Percentiles rank a stretch among this genome's conserved stretches.
Conservation (phyloP, 2,329 filamentous ascomycete genomes). For the Sporothrix luriei region DNA sequence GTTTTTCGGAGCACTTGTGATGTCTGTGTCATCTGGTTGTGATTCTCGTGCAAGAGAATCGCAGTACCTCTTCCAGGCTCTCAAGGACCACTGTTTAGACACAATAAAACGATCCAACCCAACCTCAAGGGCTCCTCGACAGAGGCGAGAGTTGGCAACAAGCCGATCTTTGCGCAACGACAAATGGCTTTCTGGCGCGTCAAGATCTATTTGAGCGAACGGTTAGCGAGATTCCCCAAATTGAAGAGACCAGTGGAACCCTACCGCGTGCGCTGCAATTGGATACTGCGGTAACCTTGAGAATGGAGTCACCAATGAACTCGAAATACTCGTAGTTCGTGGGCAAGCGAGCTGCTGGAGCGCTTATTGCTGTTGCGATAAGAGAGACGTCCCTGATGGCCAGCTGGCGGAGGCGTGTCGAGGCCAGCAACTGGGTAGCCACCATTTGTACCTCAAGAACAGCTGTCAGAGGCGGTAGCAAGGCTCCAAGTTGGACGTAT, state of each 20-base stretch:
- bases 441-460: constrained; percentile 67
- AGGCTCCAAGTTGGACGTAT: constrained; percentile 56
- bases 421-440: constrained; percentile 59
- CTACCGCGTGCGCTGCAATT: constrained; percentile 61
- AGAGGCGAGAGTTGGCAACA: constrained; percentile 75
- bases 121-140: constrained; percentile 61
- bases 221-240: neutral
- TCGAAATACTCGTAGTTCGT: constrained; percentile 82
- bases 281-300: constrained; percentile 73
- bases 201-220: constrained; percentile 51
- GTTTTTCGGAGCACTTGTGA: too few species aligned
- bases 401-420: constrained; percentile 56
- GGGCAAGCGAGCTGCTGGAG: constrained; percentile 61
- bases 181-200: constrained; percentile 77
- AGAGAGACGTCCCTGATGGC: constrained; percentile 57
- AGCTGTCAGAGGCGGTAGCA: constrained; percentile 74
- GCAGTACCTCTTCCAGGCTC: constrained; percentile 72
- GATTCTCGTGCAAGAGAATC: constrained; percentile 30
- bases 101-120: constrained; percentile 76
- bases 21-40: neutral
- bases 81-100: constrained; percentile 65
- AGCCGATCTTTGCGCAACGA: constrained; percentile 67
- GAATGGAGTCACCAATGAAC: constrained; percentile 79
- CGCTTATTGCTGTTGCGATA: constrained; percentile 69
- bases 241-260: constrained; percentile 36